Evolutionary conservation across 768 basidiomycete genomes (phyloP), one percentile per base, ranked within the genome.

Genomic region (Amylocystis lapponica): DNA sequence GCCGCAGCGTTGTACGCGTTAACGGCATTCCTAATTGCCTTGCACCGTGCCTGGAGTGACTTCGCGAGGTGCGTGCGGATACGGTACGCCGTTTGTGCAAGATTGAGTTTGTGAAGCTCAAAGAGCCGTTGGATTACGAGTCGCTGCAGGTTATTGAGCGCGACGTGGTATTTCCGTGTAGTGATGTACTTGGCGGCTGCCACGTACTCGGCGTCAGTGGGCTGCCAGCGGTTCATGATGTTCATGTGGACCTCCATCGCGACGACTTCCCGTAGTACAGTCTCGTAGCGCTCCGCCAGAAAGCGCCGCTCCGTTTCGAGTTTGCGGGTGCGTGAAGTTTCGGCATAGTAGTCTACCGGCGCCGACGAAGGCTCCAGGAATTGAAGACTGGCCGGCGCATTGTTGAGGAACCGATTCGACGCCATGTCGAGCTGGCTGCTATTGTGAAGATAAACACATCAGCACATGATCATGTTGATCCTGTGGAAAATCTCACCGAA

Each of bases 101-200:
- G 48, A 49, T 69, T 68, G 19, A 67, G 42, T 46, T 64, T 64
- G 19, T 64, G 63, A 3, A 70, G 54, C 47, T 71, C 65, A 48
- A 71, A 67, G 1, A 71, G 46, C 3, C 55, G 52, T 45, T 64
- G 62, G 0, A 67, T 46, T 3, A 64, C 61, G 8, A 70, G 60
- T 20, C 47, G 33, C 39, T 68, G 61, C 0, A 71, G 47, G 14
- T 56, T 48, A 13, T 66, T 54, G 0, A 71, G 52, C 1, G 63
- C 63, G 8, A 31, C 42, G 11, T 51, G 56, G 36, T 66, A 70
- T 12, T 47, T 41, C 3, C 55, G 38, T 13, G 39, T 47, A 7
- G 25, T 31, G 16, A 57, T 42, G 34, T 55, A 57, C 14, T 53
- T 29, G 2, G 44, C 3, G 4, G 46, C 42, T 6, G 46, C 29